phyloP scores from a whole-genome alignment of 257 asterid genomes.

The Eustoma russellianum region DNA sequence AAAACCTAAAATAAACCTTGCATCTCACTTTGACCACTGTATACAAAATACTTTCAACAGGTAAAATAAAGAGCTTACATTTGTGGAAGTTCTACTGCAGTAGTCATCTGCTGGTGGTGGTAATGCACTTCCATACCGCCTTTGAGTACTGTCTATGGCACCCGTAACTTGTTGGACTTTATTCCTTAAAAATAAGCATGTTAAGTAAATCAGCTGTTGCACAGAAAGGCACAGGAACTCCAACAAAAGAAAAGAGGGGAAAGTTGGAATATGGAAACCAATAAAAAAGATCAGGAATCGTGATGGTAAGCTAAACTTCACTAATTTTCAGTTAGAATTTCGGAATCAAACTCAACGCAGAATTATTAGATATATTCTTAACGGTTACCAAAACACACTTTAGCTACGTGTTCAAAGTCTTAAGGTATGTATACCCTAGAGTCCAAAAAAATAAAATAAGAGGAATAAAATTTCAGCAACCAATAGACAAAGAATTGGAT shows the following conservation, averaged over 20 bases:
- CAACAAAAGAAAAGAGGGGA: conserved; percentile 1
- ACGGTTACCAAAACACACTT: too few relatives aligned
- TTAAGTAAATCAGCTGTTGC: conserved; percentile 24
- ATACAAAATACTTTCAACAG: not conserved
- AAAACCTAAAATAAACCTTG: too few relatives aligned
- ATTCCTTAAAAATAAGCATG: conserved; percentile 50
- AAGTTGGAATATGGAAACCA: too few relatives aligned
- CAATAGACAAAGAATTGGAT: not conserved
- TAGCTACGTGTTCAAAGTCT: too few relatives aligned
- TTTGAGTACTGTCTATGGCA: conserved; percentile 48
- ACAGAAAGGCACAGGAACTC: conserved; percentile 5
- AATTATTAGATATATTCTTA: too few relatives aligned
- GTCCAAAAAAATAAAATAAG: not conserved
- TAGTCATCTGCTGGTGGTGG: conserved; percentile 89
- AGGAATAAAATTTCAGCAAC: too few relatives aligned
- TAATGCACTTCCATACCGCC: conserved; percentile 63
- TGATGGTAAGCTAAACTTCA: not conserved
- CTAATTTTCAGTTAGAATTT: not conserved
- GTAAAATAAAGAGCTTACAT: conserved; percentile 40
- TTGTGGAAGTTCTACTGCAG: conserved; percentile 53
- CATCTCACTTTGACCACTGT: not conserved
- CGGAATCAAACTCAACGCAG: too few relatives aligned
- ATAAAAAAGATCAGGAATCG: not conserved
- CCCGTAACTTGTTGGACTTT: conserved; percentile 77
- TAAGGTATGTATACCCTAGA: too few relatives aligned